Conservation (phyloP, 257 asterid species). For the Cinchona pubescens region DNA sequence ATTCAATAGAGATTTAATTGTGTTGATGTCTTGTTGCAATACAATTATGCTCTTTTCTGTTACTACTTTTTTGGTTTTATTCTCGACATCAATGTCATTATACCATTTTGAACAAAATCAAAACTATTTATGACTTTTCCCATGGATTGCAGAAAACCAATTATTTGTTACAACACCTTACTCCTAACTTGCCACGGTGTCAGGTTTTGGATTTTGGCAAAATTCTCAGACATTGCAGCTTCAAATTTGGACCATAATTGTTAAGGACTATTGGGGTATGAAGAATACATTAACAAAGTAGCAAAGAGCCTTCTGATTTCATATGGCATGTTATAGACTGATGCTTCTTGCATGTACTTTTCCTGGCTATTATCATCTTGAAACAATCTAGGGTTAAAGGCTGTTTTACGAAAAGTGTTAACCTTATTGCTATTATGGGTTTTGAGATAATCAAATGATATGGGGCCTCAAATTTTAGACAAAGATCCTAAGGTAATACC, state of each 20-base stretch:
- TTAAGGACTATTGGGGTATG: neutral
- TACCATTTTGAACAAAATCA: neutral
- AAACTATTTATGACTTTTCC: neutral
- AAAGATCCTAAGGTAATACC: neutral
- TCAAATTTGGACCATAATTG: neutral
- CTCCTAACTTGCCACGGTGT: too few species aligned
- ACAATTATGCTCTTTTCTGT: neutral
- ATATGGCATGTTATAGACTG: neutral
- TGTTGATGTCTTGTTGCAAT: neutral
- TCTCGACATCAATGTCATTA: neutral
- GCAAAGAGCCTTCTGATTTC: neutral
- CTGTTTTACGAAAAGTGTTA: neutral
- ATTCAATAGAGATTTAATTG: neutral
- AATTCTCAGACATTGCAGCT: neutral
- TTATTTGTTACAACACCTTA: neutral
- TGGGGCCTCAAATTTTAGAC: neutral
- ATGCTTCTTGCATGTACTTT: neutral
- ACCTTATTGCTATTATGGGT: too few species aligned
- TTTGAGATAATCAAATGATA: neutral
- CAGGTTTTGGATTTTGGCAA: neutral
- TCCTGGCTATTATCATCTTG: constrained; percentile 4
- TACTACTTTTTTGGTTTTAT: neutral
- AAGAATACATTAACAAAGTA: neutral
- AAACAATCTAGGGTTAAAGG: neutral
- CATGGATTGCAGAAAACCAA: neutral